phyloP scores from a whole-genome alignment of 768 basidiomycete genomes.

The Podaxis sp. region DNA sequence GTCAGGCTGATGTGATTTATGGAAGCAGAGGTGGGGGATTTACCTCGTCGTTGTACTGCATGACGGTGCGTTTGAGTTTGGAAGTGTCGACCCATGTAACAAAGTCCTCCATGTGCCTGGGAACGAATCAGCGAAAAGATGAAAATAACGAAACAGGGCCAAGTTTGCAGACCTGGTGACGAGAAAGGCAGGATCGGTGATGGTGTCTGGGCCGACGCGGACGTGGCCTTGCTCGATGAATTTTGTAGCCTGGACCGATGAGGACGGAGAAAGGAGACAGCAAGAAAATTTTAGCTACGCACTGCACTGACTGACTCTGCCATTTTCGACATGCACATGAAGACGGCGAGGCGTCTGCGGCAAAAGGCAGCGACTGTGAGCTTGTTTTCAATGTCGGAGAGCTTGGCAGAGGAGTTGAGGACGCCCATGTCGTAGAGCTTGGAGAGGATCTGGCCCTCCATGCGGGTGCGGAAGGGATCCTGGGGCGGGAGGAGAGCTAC shows the following conservation, averaged over 20 bases:
- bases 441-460: constrained; percentile 84
- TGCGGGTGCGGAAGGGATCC: constrained; percentile 82
- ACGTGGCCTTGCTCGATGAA: constrained; percentile 99
- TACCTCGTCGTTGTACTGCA: constrained; percentile 96
- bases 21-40: not conserved
- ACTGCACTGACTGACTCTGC: constrained; percentile 93
- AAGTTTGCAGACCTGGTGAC: constrained; percentile 67
- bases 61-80: constrained; percentile 92
- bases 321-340: constrained; percentile 93
- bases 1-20: constrained; percentile 14
- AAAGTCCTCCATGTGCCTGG: constrained; percentile 97
- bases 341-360: constrained; percentile 85
- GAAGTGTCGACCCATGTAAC: constrained; percentile 99
- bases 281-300: constrained; percentile 30
- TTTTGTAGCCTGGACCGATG: constrained; percentile 71
- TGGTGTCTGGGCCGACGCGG: constrained; percentile 92
- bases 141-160: no score
- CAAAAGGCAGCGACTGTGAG: constrained; percentile 96
- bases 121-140: not conserved
- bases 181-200: constrained; percentile 94
- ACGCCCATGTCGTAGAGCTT: constrained; percentile 98
- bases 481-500: constrained; percentile 83
- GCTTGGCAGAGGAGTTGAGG: constrained; percentile 80
- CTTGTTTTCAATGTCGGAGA: constrained; percentile 95
- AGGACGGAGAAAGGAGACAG: constrained; percentile 3